Evolutionary conservation across 441 rosid species (phyloP).

Genomic region (Theobroma grandiflorum): DNA sequence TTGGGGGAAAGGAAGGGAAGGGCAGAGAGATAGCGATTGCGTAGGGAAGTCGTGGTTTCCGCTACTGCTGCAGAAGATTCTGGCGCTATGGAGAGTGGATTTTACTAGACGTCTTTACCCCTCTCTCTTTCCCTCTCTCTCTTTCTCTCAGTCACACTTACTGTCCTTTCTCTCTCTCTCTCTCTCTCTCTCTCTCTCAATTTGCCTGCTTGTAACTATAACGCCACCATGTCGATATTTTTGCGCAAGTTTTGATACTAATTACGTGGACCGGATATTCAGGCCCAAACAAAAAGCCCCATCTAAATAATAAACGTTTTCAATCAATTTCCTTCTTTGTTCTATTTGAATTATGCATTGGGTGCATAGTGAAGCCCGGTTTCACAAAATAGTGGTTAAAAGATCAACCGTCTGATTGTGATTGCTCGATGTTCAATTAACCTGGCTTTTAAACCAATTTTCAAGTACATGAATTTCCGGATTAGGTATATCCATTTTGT

Average conservation of each 20-base stretch:
- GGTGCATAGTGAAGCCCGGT: too few species aligned
- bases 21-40: neutral
- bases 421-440: neutral
- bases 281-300: neutral
- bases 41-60: neutral
- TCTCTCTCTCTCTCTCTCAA: neutral
- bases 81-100: neutral
- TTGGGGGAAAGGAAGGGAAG: slow-evolving; percentile 4
- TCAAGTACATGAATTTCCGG: neutral
- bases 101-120: neutral
- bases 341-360: too few species aligned
- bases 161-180: neutral
- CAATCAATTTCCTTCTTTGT: too few species aligned
- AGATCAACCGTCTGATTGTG: neutral
- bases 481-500: neutral
- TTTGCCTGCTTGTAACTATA: neutral
- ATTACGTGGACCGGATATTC: neutral
- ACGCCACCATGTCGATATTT: slow-evolving; percentile 14
- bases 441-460: neutral
- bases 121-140: neutral
- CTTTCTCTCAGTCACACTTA: neutral
- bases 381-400: neutral
- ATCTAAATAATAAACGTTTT: neutral
- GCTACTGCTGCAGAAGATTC: neutral
- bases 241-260: neutral